Percentiles rank a stretch among this genome's conserved stretches.
Evolutionary conservation across 1,284 basidiomycete genomes (phyloP).

Genomic region (Boletellus deceptivus): DNA sequence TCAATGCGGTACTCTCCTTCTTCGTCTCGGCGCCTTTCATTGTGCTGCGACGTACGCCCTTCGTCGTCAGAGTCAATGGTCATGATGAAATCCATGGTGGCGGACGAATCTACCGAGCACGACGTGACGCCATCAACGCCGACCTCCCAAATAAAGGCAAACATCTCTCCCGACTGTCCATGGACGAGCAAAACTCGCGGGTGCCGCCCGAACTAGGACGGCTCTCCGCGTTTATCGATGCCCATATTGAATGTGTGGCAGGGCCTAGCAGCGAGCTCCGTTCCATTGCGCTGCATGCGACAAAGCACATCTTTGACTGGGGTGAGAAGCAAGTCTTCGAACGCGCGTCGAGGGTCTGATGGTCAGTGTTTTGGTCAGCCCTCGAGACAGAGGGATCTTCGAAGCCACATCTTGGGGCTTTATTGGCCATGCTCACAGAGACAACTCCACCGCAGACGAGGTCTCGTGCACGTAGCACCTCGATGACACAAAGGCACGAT

Average conservation of each 20-base stretch:
- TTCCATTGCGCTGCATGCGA: conserved; percentile 60
- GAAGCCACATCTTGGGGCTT: conserved; percentile 60
- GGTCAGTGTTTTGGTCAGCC: conserved; percentile 39
- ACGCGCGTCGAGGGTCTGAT: conserved; percentile 6
- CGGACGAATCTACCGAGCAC: not conserved
- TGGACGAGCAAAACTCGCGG: conserved; percentile 19
- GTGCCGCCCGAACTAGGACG: conserved; percentile 42
- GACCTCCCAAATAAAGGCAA: conserved; percentile 23
- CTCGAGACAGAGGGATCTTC: conserved; percentile 64
- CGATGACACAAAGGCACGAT: conserved; percentile 43
- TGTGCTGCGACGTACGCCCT: conserved; percentile 29
- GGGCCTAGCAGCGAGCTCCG: conserved; percentile 57
- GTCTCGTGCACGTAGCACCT: conserved; percentile 48
- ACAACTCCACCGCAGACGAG: conserved; percentile 67
- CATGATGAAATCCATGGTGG: conserved; percentile 63
- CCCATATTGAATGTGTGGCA: conserved; percentile 53
- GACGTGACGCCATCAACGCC: too few species aligned
- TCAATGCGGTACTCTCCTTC: conserved; percentile 68
- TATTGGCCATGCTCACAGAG: conserved; percentile 67
- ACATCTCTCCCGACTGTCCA: conserved; percentile 9
- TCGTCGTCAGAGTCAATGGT: conserved; percentile 81
- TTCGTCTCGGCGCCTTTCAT: conserved; percentile 18
- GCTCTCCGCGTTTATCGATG: conserved; percentile 55
- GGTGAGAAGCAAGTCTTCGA: conserved; percentile 47
- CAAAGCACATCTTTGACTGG: conserved; percentile 79